Evolutionary conservation across 148 eudicot species (phyloP).

Genomic region (Silene uniflora): DNA sequence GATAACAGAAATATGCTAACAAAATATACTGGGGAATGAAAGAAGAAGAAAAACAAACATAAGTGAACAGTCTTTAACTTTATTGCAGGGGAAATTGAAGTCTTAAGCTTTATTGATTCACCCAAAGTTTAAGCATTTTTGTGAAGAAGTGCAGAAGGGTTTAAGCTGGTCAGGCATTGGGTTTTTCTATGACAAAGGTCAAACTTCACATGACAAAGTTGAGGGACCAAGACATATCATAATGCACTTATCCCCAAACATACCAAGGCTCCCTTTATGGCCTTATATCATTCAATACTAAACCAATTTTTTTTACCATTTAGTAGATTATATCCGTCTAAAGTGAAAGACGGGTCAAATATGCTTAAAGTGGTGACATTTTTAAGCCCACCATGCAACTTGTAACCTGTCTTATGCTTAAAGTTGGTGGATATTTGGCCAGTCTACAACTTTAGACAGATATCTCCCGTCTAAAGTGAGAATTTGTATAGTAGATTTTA

Average conservation of each 20-base stretch:
- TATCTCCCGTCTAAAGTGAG: too few species aligned
- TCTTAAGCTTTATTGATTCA: constrained; percentile 9
- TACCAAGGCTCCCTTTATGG: background rate
- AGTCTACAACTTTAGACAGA: too few species aligned
- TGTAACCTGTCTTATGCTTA: too few species aligned
- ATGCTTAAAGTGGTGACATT: too few species aligned
- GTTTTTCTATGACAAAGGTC: constrained; percentile 26
- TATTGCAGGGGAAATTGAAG: constrained; percentile 8
- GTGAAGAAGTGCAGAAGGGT: constrained; percentile 20
- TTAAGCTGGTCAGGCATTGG: constrained; percentile 25
- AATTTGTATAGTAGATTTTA: too few species aligned
- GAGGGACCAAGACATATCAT: constrained; percentile 22
- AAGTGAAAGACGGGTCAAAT: too few species aligned
- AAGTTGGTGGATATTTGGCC: too few species aligned
- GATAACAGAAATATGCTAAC: background rate
- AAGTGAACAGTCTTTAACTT: background rate
- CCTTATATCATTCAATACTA: too few species aligned
- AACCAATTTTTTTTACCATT: too few species aligned
- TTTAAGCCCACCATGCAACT: too few species aligned
- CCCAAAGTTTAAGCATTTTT: constrained; percentile 14
- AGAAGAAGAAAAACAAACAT: constrained; percentile 13
- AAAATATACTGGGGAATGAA: constrained; percentile 17
- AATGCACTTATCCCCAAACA: constrained; percentile 16
- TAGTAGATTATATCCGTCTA: too few species aligned
- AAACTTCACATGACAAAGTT: constrained; percentile 31